Evolutionary conservation across 2,329 filamentous ascomycete genomes (phyloP), one percentile per base, ranked within the genome.

Genomic region (Claviceps pazoutovae): DNA sequence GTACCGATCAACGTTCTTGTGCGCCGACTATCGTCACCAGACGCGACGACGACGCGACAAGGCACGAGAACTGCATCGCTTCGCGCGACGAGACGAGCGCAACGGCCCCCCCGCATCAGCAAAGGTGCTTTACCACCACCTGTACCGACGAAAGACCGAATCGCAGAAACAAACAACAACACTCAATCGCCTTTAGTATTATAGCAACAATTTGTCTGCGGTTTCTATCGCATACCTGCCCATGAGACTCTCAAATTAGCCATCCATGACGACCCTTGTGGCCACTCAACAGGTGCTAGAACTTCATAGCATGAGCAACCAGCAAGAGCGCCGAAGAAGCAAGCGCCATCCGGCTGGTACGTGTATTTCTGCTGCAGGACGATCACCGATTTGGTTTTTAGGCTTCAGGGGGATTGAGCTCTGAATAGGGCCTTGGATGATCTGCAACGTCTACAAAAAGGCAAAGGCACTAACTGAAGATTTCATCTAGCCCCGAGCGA

Each of bases 211-310:
- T 23, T 8, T 26, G 19, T 8, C 16, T 44, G 6, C 11, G 3
- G 37, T 26, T n/a, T n/a, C 46, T 38, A 9, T 41, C 34, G 16
- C 48, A 51, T 34, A 9, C 21, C 4, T 5, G 34, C 19, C 45
- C 49, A 54, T 56, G 55, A 41, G 37, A 38, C 42, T 58, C 58
- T 53, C 7, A 49, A 61, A 58, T 57, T 57, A 64, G 71, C 71
- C 74, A 76, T 82, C 78, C 78, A 84, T 84, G 80, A 83, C 80
- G 79, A 83, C 80, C 67, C 72, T 83, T 69, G 73, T 83, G 68
- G 75, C 74, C 68, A 76, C 75, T 64, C 78, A 78, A 66, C 74
- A 75, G 70, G 77, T 79, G 71, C 72, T 83, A 70, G 74, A 82
- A 78, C 71, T 78, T 66, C 72, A 82, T 74, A 84, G 78, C 74